A percentile compares a stretch with the other conserved stretches of the same genome.
phyloP scores from a whole-genome alignment of 805 yeast species.

The Wickerhamomyces queroliae region DNA sequence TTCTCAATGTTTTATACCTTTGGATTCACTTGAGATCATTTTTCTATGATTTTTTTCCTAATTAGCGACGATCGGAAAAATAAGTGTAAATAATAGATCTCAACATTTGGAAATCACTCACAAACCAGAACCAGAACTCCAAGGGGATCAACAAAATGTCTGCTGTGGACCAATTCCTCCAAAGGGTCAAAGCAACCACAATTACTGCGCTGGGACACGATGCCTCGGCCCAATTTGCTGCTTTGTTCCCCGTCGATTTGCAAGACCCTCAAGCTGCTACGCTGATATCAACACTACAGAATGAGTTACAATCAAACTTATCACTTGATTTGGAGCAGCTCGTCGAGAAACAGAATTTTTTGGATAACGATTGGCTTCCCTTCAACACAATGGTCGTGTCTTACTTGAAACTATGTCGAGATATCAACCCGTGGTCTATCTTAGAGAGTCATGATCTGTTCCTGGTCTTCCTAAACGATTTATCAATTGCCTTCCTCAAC shows the following conservation, averaged over 20 bases:
- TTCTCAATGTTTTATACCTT: background rate
- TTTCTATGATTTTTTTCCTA: no score
- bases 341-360: conserved; percentile 24
- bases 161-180: background rate
- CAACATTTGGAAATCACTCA: no score
- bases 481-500: conserved; percentile 45
- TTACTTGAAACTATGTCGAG: conserved; percentile 39
- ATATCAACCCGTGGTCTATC: conserved; percentile 51
- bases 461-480: conserved; percentile 38
- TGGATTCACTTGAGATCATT: no score
- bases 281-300: conserved; percentile 12
- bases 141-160: no score
- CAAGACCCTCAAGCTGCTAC: conserved; percentile 1
- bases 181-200: background rate
- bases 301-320: conserved; percentile 12
- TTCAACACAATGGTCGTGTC: conserved; percentile 38
- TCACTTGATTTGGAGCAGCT: conserved; percentile 4
- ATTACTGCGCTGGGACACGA: background rate
- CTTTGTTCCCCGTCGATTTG: conserved; percentile 10
- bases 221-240: conserved; percentile 4
- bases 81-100: no score
- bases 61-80: no score
- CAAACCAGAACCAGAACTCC: no score
- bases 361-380: conserved; percentile 33
- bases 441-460: conserved; percentile 50